Base-by-base conservation (phyloP, 2,329 filamentous ascomycete species). In the Monosporascus sp. region DNA sequence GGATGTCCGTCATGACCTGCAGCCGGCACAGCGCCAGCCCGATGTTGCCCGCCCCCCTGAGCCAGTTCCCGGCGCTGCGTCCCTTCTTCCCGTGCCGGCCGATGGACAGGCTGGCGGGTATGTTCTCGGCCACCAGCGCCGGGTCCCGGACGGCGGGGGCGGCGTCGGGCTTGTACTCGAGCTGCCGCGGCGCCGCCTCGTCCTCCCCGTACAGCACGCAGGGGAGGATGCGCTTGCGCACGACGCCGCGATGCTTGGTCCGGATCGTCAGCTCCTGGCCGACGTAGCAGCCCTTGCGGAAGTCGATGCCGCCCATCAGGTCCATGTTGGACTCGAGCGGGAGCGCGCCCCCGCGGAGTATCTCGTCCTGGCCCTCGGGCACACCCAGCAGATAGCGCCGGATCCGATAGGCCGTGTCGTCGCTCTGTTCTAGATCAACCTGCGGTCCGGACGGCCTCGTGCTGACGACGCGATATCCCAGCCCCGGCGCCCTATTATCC, bases 231-330 rank as follows among this genome's bases (percentile, higher is more conserved):
- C 94, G 81, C 77, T 97, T 96, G 56, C 94, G 81, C 41, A 99
- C 90, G 17, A 99, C 90, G 22, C 94, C 94, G 14, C 88, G 92
- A 71, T 99, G 94, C 68, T 92, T 88, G 1, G 94, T 99, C 43
- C 94, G 87, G 59, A 97, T 96, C 1, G 94, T 97, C 58, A 99
- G 80, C 70, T 99, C 94, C 72, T 99, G 94, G 0, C 94, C 94
- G 7, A 97, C 84, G 70, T 99, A 99, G 72, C 94, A 99, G 7
- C 94, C 94, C 74, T 99, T 99, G 66, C 84, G 84, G 74, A 94
- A 99, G 71, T 97, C 90, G 60, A 99, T 87, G 25, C 84, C 94
- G 47, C 82, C 81, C 79, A 89, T 89, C 55, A 89, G 74, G 70
- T 99, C 94, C 68, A 97, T 80, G 68, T 97, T 97, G 66, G 80